phyloP scores from a whole-genome alignment of 1,139 yeast species.

The Candida sojae region DNA sequence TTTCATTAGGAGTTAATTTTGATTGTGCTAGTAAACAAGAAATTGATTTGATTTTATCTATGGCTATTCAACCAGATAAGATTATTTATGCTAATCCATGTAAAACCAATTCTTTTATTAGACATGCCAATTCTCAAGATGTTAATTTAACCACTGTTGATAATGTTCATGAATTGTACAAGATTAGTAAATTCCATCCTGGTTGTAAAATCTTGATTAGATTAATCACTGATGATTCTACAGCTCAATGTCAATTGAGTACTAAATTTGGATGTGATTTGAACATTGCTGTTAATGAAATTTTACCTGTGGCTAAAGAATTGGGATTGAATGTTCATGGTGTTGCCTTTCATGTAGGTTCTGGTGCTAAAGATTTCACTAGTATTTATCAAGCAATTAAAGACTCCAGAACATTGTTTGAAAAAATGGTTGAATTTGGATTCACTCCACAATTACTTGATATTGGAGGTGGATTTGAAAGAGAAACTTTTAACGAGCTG shows the following conservation, averaged over 20 bases:
- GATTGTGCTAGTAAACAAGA: slow-evolving; percentile 94
- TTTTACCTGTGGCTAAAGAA: slow-evolving; percentile 64
- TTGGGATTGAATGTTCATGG: slow-evolving; percentile 71
- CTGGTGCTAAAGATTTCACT: slow-evolving; percentile 80
- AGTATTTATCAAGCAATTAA: slow-evolving; percentile 70
- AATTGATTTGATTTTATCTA: slow-evolving; percentile 62
- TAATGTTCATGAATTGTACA: slow-evolving; percentile 79
- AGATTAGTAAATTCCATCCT: slow-evolving; percentile 70
- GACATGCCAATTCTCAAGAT: slow-evolving; percentile 59
- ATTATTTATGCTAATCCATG: slow-evolving; percentile 95
- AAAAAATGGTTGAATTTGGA: slow-evolving; percentile 52
- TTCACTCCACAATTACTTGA: slow-evolving; percentile 62
- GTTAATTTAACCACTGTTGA: slow-evolving; percentile 86
- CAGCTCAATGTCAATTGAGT: slow-evolving; percentile 84
- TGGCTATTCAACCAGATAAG: slow-evolving; percentile 64
- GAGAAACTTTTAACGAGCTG: slow-evolving; percentile 62
- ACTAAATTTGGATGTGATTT: slow-evolving; percentile 87
- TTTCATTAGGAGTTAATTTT: slow-evolving; percentile 69
- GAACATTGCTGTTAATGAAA: slow-evolving; percentile 47
- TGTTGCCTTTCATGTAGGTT: slow-evolving; percentile 94
- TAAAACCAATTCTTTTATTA: slow-evolving; percentile 77
- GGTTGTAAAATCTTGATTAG: slow-evolving; percentile 71
- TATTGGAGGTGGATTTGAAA: slow-evolving; percentile 93
- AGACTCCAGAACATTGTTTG: slow-evolving; percentile 75
- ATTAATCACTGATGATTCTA: slow-evolving; percentile 86